Base-by-base conservation (phyloP, 192 early-diverging fungal species). In the Chytriomyces sp. region DNA sequence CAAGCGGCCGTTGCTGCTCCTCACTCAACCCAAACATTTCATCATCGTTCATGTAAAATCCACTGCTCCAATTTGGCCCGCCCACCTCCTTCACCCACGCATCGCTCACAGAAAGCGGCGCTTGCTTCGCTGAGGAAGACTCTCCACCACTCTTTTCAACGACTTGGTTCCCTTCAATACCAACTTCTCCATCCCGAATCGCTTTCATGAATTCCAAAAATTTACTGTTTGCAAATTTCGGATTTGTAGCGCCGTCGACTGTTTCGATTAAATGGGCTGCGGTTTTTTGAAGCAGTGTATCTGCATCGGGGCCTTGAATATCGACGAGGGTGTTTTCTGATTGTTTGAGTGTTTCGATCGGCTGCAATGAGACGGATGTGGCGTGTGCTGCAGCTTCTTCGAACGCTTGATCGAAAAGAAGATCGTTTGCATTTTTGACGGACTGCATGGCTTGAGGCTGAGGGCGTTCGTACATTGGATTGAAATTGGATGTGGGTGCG, bases 151-250 rank as follows among this genome's bases (percentile, higher is more conserved):
- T 24, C 47, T 23, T 80, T 43, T 90, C 90, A 5, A 96, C 94
- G 18, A 99, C 84, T 81, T 96, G 93, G 77, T 97, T 91, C 45
- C 93, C 94, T 71, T 93, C 93, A 61, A 99, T 93, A 4, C 88
- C 88, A 1, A 97, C 89, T 80, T 97, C 91, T 20, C 90, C 85
- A 85, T 99, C 94, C 23, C 94, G 87, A 59, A 99, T 84, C 78
- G 95, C 88, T 68, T 93, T 86, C 95, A 99, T 98, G 80, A 99
- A 91, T 11, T 87, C 89, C 83, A 98, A 82, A 74, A 99, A 99
- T 50, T 94, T 89, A 2, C 16, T 97, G 67, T 92, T 88, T 73
- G 92, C 91, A 77, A 99, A 96, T 83, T 98, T 98, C 45, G 97
- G 95, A 68, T 98, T 97, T 49, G 88, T 83, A 4, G 91, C 64